Percentiles rank a stretch among this genome's conserved stretches.
These are phyloP conservation scores for Rhizopus sp. DNA, from an alignment of 371 early-diverging fungal species.

Conservation along the genomic window DNA sequence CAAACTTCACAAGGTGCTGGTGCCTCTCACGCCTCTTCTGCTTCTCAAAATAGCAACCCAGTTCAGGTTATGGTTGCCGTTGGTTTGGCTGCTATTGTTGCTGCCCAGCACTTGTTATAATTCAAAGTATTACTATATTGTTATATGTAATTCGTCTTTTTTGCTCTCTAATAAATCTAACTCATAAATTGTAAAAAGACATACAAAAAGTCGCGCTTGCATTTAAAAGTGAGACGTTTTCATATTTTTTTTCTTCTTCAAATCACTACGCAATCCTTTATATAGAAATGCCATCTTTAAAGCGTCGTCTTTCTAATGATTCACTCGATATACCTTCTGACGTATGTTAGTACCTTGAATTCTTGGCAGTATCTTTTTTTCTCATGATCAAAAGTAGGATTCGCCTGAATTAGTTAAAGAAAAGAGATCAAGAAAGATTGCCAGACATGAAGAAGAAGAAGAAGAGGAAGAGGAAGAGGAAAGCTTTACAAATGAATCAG, in stretches of 20 bases:
- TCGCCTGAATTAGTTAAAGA: neutral
- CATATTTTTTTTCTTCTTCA: neutral
- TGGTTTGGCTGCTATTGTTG: conserved; percentile 21
- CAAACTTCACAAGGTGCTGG: conserved; percentile 3
- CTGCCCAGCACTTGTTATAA: conserved; percentile 25
- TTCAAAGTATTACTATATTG: neutral
- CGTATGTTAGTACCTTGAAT: too few relatives aligned
- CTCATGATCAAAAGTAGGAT: neutral
- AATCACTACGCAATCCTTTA: neutral
- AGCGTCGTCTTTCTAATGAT: too few relatives aligned
- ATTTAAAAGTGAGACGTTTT: too few relatives aligned
- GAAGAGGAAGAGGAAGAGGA: conserved; percentile 13
- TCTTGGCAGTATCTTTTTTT: too few relatives aligned
- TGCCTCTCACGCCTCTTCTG: conserved; percentile 15
- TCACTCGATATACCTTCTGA: too few relatives aligned
- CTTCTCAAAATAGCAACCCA: conserved; percentile 8
- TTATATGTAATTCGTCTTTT: conserved; percentile 11
- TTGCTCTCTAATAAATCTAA: neutral
- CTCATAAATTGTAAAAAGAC: too few relatives aligned
- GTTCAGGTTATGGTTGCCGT: conserved; percentile 13
- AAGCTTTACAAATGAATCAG: neutral
- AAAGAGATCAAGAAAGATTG: conserved; percentile 6
- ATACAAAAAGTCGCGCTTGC: too few relatives aligned
- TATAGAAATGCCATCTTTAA: too few relatives aligned
- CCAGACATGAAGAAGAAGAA: neutral